Evolutionary conservation across 192 early-diverging fungal genomes (phyloP).

Genomic region (Phlyctochytrium bullatum): DNA sequence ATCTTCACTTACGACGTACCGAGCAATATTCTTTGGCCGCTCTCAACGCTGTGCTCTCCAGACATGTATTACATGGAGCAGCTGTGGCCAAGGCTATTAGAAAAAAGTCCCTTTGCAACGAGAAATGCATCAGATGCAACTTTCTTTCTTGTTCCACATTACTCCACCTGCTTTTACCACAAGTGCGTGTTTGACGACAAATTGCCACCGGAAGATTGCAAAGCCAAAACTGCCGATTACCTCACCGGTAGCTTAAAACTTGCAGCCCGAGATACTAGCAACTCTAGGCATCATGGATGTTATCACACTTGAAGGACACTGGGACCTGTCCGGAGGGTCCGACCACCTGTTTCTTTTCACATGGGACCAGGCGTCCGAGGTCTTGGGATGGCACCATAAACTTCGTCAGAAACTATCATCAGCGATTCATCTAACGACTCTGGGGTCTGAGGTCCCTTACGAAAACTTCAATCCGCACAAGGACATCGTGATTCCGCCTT

Average conservation of each 20-base stretch:
- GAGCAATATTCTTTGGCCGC: background rate
- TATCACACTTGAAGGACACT: no score
- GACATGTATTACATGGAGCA: conserved; percentile 32
- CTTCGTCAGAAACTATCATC: conserved; percentile 11
- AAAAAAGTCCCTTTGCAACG: background rate
- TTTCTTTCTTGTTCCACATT: conserved; percentile 19
- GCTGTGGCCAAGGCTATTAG: conserved; percentile 16
- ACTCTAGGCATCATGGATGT: no score
- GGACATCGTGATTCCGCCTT: conserved; percentile 31
- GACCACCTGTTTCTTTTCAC: conserved; percentile 25
- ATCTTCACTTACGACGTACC: background rate
- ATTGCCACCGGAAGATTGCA: conserved; percentile 19
- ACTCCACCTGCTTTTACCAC: conserved; percentile 24
- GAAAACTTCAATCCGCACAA: conserved; percentile 19
- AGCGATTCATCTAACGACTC: conserved; percentile 18
- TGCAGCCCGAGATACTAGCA: no score
- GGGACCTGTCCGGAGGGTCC: conserved; percentile 5
- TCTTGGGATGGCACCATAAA: conserved; percentile 21
- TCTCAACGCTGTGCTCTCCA: background rate
- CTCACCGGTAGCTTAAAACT: background rate
- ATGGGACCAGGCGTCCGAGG: conserved; percentile 34
- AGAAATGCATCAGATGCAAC: background rate
- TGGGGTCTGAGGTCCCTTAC: conserved; percentile 12
- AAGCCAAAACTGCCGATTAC: background rate
- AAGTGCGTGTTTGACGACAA: conserved; percentile 15